Evolutionary conservation across 192 early-diverging fungal genomes (phyloP).

Genomic region (Cladochytrium replicatum): DNA sequence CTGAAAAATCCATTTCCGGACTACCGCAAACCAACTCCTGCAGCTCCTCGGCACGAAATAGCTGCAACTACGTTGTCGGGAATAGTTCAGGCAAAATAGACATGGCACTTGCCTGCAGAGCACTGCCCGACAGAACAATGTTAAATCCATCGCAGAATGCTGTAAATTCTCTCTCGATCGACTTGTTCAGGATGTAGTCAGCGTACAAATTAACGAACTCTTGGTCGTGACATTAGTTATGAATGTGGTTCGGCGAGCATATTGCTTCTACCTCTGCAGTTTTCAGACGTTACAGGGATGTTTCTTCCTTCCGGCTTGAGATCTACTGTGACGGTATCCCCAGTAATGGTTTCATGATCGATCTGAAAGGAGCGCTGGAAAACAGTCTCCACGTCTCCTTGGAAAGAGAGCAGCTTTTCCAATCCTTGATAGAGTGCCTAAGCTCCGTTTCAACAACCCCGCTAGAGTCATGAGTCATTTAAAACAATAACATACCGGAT

Average conservation of each 20-base stretch:
- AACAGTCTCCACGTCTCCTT: slow-evolving; percentile 58
- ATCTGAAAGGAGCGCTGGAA: slow-evolving; percentile 71
- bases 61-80: slow-evolving; percentile 20
- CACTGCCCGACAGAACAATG: slow-evolving; percentile 78
- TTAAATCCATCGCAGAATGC: slow-evolving; percentile 80
- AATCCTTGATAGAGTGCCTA: slow-evolving; percentile 59
- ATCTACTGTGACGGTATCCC: slow-evolving; percentile 50
- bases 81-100: slow-evolving; percentile 4
- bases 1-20: slow-evolving; percentile 72
- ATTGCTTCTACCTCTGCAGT: slow-evolving; percentile 39
- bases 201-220: slow-evolving; percentile 76
- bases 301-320: slow-evolving; percentile 55
- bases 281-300: slow-evolving; percentile 58
- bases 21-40: slow-evolving; percentile 83
- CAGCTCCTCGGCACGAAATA: slow-evolving; percentile 81
- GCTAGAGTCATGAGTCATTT: background rate
- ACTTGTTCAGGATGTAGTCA: slow-evolving; percentile 65
- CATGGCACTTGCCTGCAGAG: slow-evolving; percentile 39
- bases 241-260: background rate
- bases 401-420: slow-evolving; percentile 53
- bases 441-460: background rate
- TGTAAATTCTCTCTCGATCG: slow-evolving; percentile 57
- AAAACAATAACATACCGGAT: slow-evolving; percentile 32
- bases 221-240: slow-evolving; percentile 54
- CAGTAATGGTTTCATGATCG: slow-evolving; percentile 52